A percentile compares a stretch with the other conserved stretches of the same genome.
These are phyloP conservation scores for Saturnispora serradocipensis DNA, from an alignment of 805 yeast species.

Conservation along the genomic window DNA sequence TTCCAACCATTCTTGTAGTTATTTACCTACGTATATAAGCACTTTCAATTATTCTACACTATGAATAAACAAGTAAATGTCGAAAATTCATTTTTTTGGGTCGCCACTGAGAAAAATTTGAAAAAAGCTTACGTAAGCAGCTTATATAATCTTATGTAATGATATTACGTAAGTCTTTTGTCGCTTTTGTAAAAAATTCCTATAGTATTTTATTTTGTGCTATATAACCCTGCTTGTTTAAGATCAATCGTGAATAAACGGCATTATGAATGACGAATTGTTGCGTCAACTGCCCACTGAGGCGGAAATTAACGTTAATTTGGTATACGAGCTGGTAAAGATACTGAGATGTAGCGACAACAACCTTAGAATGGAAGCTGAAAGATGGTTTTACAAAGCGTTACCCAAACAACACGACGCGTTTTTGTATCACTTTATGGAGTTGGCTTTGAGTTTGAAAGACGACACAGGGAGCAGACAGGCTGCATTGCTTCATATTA, in stretches of 20 bases:
- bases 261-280: not conserved
- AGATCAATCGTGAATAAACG: not conserved
- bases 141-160: not conserved
- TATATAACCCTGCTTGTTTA: not conserved
- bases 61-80: not conserved
- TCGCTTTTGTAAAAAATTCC: too few relatives aligned
- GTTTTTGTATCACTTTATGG: slow-evolving; percentile 34
- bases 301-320: not conserved
- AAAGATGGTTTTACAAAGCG: slow-evolving; percentile 34
- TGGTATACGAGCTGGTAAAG: slow-evolving; percentile 14
- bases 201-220: not conserved
- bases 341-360: slow-evolving; percentile 36
- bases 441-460: slow-evolving; percentile 29
- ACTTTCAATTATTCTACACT: not conserved
- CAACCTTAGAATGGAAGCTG: slow-evolving; percentile 41
- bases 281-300: not conserved
- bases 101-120: slow-evolving; percentile 3
- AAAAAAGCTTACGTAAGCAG: not conserved
- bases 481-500: slow-evolving; percentile 55
- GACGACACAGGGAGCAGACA: slow-evolving; percentile 39
- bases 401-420: slow-evolving; percentile 42
- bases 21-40: not conserved
- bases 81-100: not conserved
- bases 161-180: not conserved
- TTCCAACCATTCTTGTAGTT: slow-evolving; percentile 3